A percentile compares a stretch with the other conserved stretches of the same genome.
Conservation (phyloP, 306 rosid genomes). For the Sechiopsis laciniata region DNA sequence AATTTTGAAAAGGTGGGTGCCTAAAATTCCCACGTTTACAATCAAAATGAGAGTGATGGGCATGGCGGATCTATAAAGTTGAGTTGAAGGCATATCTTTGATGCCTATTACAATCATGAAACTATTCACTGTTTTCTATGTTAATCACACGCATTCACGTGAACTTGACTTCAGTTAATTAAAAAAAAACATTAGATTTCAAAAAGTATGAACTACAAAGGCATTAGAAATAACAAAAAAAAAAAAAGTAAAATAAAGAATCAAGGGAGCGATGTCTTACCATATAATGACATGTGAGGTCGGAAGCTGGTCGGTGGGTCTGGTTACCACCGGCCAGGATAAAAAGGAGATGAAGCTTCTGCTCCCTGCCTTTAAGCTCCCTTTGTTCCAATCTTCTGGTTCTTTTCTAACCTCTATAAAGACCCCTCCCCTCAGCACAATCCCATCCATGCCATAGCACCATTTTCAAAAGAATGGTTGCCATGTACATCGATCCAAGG, state of each 20-base stretch:
- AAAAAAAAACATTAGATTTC: background rate
- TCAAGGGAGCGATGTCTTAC: background rate
- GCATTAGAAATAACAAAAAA: background rate
- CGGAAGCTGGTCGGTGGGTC: conserved; percentile 14
- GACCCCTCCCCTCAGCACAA: conserved; percentile 20
- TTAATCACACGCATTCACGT: background rate
- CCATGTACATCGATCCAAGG: conserved; percentile 47
- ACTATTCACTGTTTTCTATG: background rate
- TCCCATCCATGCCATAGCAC: conserved; percentile 27
- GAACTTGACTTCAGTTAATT: background rate
- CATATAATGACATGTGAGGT: background rate
- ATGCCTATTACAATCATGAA: background rate
- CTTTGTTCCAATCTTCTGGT: conserved; percentile 18
- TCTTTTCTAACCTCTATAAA: conserved; percentile 42
- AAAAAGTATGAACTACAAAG: background rate
- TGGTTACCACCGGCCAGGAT: background rate
- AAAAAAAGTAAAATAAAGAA: conserved; percentile 5
- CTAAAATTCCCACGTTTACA: conserved; percentile 10
- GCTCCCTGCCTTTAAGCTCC: background rate
- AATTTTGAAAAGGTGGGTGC: background rate
- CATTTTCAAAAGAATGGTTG: conserved; percentile 40
- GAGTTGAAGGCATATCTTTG: conserved; percentile 2
- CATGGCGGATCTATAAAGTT: background rate
- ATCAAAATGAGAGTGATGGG: conserved; percentile 18
- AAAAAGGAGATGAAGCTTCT: conserved; percentile 12